Evolutionary conservation across 192 early-diverging fungal species (phyloP).

Genomic region (Kickxella alabastrina): DNA sequence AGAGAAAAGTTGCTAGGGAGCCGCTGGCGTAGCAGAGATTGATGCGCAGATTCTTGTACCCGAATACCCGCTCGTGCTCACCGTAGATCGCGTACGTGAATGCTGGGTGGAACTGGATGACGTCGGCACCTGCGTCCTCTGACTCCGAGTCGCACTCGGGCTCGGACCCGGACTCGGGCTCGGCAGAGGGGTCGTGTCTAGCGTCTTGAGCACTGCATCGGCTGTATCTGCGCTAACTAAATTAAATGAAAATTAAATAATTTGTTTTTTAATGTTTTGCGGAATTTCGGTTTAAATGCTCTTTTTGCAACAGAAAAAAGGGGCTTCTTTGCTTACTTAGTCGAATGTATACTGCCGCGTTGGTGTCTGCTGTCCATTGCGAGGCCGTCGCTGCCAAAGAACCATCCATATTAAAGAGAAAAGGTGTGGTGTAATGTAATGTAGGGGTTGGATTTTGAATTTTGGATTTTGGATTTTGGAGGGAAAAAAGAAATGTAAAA

Average conservation of each 20-base stretch:
- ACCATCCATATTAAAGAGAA: conserved; percentile 23
- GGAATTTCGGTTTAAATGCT: too few species aligned
- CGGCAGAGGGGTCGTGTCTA: conserved; percentile 26
- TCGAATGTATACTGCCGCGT: conserved; percentile 35
- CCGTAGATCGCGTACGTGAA: conserved; percentile 91
- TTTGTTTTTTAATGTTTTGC: too few species aligned
- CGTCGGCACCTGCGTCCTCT: conserved; percentile 31
- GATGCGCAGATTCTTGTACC: conserved; percentile 80
- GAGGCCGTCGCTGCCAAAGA: conserved; percentile 28
- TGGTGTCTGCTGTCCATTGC: conserved; percentile 42
- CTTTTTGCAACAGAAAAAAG: too few species aligned
- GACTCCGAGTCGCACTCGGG: conserved; percentile 42
- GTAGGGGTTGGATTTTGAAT: too few species aligned
- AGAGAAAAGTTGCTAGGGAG: conserved; percentile 70
- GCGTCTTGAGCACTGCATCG: conserved; percentile 22
- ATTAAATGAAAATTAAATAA: neutral
- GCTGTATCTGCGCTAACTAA: conserved; percentile 39
- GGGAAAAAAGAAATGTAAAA: conserved; percentile 1
- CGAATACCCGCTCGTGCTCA: conserved; percentile 80
- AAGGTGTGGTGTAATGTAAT: conserved; percentile 1
- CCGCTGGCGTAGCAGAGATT: conserved; percentile 75
- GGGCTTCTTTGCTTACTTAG: conserved; percentile 28
- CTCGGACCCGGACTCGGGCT: too few species aligned
- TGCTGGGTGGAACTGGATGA: conserved; percentile 67
- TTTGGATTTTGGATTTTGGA: neutral